A percentile compares a stretch with the other conserved stretches of the same genome.
Conservation (phyloP, 805 yeast genomes). For the Torulaspora franciscae region DNA sequence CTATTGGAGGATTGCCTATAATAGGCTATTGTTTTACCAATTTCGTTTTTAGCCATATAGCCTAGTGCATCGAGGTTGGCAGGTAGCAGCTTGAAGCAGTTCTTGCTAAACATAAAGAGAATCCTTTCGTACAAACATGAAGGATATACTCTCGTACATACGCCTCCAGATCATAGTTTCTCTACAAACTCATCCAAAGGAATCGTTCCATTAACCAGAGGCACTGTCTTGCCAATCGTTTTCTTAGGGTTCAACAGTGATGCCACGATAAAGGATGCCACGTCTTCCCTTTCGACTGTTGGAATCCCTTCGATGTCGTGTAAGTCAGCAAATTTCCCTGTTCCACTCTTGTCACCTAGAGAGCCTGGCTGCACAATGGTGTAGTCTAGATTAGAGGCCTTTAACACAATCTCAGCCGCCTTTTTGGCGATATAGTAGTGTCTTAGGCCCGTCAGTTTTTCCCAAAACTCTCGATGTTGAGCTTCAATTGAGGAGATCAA, state of each 20-base stretch:
- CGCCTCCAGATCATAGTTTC: no score
- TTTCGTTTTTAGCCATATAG: no score
- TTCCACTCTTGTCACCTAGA: conserved; percentile 38
- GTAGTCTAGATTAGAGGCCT: conserved; percentile 43
- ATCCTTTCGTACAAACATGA: no score
- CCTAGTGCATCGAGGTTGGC: no score
- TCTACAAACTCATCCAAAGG: conserved; percentile 24
- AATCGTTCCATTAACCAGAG: conserved; percentile 42
- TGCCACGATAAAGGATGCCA: conserved; percentile 44
- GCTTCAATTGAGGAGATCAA: conserved; percentile 55
- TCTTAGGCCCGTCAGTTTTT: conserved; percentile 36
- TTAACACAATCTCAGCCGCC: conserved; percentile 50
- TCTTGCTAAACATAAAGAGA: no score
- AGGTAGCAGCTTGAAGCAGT: no score
- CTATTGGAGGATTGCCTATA: no score
- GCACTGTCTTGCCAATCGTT: conserved; percentile 42
- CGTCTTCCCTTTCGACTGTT: conserved; percentile 49
- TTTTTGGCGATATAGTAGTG: conserved; percentile 57
- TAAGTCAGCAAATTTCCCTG: conserved; percentile 39
- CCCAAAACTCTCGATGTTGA: conserved; percentile 45
- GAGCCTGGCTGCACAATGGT: conserved; percentile 55
- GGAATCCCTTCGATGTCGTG: conserved; percentile 16
- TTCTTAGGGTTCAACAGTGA: conserved; percentile 36
- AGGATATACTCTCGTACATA: no score
- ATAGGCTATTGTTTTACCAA: no score